Evolutionary conservation across 257 asterid species (phyloP).

Genomic region (Voacanga thouarsii): DNA sequence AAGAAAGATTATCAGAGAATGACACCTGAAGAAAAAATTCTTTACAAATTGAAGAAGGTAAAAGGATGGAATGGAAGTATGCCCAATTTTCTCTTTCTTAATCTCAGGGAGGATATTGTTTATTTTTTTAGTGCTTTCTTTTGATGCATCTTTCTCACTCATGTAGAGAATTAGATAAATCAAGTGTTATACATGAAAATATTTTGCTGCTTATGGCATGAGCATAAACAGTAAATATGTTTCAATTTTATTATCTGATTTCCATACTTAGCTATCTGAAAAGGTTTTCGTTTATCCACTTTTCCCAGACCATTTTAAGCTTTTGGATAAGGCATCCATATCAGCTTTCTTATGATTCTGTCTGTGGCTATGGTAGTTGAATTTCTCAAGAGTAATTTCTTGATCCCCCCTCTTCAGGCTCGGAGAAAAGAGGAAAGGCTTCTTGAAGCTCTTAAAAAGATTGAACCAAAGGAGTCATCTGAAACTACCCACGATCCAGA

Average conservation of each 20-base stretch:
- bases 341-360: neutral
- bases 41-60: conserved; percentile 69
- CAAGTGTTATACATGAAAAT: neutral
- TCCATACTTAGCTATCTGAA: neutral
- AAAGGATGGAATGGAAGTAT: neutral
- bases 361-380: neutral
- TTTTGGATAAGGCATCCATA: neutral
- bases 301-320: neutral
- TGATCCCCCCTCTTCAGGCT: conserved; percentile 49
- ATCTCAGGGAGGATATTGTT: neutral
- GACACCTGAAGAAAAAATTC: conserved; percentile 76
- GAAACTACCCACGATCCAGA: conserved; percentile 92
- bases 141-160: neutral
- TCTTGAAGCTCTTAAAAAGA: conserved; percentile 63
- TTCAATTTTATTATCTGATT: neutral
- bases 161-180: neutral
- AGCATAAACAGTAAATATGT: neutral
- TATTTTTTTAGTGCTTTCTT: neutral
- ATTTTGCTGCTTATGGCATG: neutral
- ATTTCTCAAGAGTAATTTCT: conserved; percentile 15
- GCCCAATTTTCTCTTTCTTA: neutral
- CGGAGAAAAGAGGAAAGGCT: conserved; percentile 72
- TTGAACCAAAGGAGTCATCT: conserved; percentile 81
- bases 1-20: conserved; percentile 67
- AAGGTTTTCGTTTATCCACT: neutral